Evolutionary conservation across 306 rosid species (phyloP).

Genomic region (Hippophae gyantsensis): DNA sequence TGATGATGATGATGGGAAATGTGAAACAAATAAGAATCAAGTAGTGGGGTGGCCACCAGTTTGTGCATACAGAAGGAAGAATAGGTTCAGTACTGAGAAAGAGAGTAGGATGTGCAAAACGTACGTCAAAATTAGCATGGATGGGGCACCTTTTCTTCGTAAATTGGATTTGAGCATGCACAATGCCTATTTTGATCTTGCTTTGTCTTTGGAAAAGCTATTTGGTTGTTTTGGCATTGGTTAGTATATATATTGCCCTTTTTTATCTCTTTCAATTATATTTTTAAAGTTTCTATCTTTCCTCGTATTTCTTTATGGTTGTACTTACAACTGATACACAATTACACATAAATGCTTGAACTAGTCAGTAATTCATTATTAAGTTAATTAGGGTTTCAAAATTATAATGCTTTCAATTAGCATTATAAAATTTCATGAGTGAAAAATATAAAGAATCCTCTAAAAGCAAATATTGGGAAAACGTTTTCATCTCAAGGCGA

Average conservation of each 20-base stretch:
- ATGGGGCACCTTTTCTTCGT: conserved; percentile 85
- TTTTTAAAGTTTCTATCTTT: too few species aligned
- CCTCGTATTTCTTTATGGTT: too few species aligned
- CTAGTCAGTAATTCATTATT: too few species aligned
- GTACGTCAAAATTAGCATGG: conserved; percentile 92
- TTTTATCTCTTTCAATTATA: too few species aligned
- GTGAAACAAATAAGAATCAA: conserved; percentile 23
- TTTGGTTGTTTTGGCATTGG: conserved; percentile 58
- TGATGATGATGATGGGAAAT: conserved; percentile 13
- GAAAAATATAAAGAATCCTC: too few species aligned
- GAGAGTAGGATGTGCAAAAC: conserved; percentile 27
- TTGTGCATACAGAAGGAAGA: conserved; percentile 68
- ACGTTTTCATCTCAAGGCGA: too few species aligned
- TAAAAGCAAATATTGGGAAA: too few species aligned
- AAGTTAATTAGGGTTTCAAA: too few species aligned
- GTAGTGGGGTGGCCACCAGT: conserved; percentile 99
- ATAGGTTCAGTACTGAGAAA: conserved; percentile 15
- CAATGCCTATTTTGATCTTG: conserved; percentile 48
- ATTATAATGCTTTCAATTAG: too few species aligned
- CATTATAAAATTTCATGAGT: too few species aligned
- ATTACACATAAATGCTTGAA: too few species aligned
- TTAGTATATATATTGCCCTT: conserved; percentile 15
- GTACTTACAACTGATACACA: too few species aligned
- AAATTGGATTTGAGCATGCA: conserved; percentile 55
- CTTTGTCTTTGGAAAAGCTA: conserved; percentile 64